Conservation (phyloP, 225 moss, liverwort and hornwort species). For the Marchantia paleacea region DNA sequence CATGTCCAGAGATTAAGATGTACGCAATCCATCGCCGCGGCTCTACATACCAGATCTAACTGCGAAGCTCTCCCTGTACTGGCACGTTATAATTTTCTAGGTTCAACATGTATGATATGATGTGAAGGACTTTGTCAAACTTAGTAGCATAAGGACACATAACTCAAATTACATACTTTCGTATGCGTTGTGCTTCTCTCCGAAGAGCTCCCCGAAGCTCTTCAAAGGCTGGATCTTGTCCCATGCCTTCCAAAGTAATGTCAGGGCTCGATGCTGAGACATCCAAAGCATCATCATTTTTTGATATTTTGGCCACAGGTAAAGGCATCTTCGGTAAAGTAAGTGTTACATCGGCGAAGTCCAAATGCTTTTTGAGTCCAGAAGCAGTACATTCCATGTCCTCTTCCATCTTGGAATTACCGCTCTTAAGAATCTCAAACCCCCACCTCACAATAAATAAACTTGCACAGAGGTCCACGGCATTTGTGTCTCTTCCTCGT, state of each 20-base stretch:
- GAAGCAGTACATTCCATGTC: constrained; percentile 28
- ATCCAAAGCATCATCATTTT: neutral
- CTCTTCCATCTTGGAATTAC: neutral
- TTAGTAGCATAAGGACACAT: neutral
- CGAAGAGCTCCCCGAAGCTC: constrained; percentile 30
- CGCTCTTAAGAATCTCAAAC: neutral
- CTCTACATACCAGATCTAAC: neutral
- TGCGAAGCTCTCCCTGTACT: neutral
- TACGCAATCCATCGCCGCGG: neutral
- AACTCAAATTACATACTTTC: constrained; percentile 25
- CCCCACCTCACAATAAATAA: neutral
- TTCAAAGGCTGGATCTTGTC: constrained; percentile 1
- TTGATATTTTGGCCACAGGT: constrained; percentile 7
- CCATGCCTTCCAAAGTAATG: neutral
- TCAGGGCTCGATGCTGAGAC: neutral
- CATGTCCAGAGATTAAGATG: neutral
- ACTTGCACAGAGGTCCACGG: neutral
- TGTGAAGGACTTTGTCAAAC: neutral
- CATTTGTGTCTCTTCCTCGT: neutral
- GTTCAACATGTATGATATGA: neutral
- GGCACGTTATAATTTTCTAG: neutral
- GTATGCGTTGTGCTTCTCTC: constrained; percentile 20
- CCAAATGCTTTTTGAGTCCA: constrained; percentile 27
- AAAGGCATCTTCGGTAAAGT: neutral
- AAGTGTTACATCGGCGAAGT: constrained; percentile 37